A percentile compares a stretch with the other conserved stretches of the same genome.
Evolutionary conservation across 73 alveolate genomes (phyloP).

Genomic region (Stentor roeselii): DNA sequence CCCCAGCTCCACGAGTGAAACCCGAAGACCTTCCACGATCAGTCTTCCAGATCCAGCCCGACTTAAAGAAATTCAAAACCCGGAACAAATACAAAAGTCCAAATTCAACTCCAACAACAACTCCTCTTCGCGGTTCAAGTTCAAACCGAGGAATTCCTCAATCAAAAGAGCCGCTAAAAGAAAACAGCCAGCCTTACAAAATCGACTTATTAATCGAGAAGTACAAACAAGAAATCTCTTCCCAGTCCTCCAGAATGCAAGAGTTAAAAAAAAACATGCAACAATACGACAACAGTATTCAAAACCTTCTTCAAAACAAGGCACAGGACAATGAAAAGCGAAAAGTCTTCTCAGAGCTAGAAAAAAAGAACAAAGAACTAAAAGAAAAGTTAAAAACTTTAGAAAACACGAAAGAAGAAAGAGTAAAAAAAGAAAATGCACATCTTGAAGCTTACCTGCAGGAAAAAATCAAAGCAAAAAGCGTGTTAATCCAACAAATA

Average conservation of each 20-base stretch:
- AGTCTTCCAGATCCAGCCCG: neutral
- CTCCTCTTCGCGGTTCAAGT: neutral
- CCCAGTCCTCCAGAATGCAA: conserved; percentile 15
- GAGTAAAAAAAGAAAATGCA: conserved; percentile 3
- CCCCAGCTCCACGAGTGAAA: neutral
- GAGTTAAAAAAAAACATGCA: conserved; percentile 21
- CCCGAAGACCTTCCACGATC: neutral
- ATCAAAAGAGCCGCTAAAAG: neutral
- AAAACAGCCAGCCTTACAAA: neutral
- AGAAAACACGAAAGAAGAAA: neutral
- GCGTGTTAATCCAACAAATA: neutral
- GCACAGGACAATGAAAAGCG: conserved; percentile 13
- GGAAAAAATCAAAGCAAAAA: conserved; percentile 5
- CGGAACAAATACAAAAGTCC: neutral
- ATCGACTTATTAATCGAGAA: conserved; percentile 13
- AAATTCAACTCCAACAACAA: neutral
- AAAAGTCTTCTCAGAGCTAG: neutral
- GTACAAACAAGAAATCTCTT: conserved; percentile 12
- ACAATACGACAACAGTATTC: conserved; percentile 20
- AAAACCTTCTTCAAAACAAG: conserved; percentile 2
- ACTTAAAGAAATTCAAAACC: neutral
- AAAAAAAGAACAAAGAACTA: conserved; percentile 15
- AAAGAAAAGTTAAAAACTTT: neutral
- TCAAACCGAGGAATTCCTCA: neutral
- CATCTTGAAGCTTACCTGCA: conserved; percentile 3